Percentiles rank a stretch among this genome's conserved stretches.
Evolutionary conservation across 257 asterid species (phyloP).

Genomic region (Primulina eburnea): DNA sequence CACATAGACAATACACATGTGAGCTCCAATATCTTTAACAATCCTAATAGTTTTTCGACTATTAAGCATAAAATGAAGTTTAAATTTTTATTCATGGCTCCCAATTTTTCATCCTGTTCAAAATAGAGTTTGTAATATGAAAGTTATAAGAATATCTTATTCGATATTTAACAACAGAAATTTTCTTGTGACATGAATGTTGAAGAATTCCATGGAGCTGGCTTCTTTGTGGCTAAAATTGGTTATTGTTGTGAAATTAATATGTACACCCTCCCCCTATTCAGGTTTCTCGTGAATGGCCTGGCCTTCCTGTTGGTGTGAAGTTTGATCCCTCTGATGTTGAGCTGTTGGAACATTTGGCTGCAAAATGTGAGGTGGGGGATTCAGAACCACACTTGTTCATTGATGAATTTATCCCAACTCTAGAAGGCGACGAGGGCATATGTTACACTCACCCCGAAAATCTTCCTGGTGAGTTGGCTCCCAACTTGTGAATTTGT

Average conservation of each 20-base stretch:
- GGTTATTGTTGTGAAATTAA: constrained; percentile 12
- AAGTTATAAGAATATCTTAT: background rate
- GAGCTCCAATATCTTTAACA: constrained; percentile 30
- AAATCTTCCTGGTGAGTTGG: constrained; percentile 83
- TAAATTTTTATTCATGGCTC: background rate
- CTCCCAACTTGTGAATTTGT: background rate
- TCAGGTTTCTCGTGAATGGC: constrained; percentile 69
- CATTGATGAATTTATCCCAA: constrained; percentile 82
- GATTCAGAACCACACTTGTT: constrained; percentile 46
- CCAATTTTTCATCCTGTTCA: background rate
- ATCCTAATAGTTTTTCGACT: background rate
- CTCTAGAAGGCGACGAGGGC: constrained; percentile 69
- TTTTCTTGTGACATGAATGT: background rate
- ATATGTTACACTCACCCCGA: constrained; percentile 94
- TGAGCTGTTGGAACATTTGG: constrained; percentile 74
- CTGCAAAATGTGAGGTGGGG: constrained; percentile 68
- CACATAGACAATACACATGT: constrained; percentile 67
- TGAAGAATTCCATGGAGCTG: background rate
- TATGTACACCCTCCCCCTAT: constrained; percentile 1
- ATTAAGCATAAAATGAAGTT: background rate
- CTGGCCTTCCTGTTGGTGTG: constrained; percentile 83
- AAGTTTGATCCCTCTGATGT: constrained; percentile 88
- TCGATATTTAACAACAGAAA: background rate
- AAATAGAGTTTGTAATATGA: background rate
- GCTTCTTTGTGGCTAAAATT: background rate